Evolutionary conservation across 1,139 yeast species (phyloP), one percentile per base, ranked within the genome.

Genomic region (Pichia sp.): DNA sequence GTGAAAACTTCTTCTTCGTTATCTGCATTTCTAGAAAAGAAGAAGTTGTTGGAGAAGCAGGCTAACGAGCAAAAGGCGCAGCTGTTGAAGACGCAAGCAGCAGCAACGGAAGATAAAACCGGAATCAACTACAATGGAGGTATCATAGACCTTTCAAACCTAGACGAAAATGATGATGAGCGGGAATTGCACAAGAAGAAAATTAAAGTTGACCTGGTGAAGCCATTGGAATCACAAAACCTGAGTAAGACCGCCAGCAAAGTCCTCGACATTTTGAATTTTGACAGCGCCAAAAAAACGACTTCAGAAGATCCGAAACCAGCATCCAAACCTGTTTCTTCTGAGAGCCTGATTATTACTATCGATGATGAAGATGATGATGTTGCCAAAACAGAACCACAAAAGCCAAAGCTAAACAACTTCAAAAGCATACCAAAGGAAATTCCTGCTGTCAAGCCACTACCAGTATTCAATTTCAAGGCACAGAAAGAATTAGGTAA

Each of bases 191-290:
- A 45, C 23, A 45, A 16, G 11, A 29, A 32, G 23, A 31, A 30
- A 26, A 45, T n/a, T 10, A 26, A 23, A 3, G 19, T 30, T 8
- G 26, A 23, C 26, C 26, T 23, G 26, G 26, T 29, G 30, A 43
- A 16, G 23, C 45, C 29, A 23, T 10, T 10, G 30, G 26, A 15
- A 19, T 47, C 29, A 19, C n/a, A 19, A 29, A 70, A 72, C 58
- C 65, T 82, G 59, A 86, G 90, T 64, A 77, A 76, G 53, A 80
- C 93, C 0, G 95, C 95, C 0, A 75, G 81, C 49, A 79, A 87
- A 0, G 72, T 87, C 49, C 72, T 87, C 52, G 80, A 87, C 5
- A 76, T 87, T 48, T 71, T 87, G 50, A 88, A 84, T 59, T 77
- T 75, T 11, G 50, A 46, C n/a, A 38, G 23, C 31, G 19, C 49